Conservation (phyloP, 2,329 filamentous ascomycete species). For the Pseudomassariella vexata region DNA sequence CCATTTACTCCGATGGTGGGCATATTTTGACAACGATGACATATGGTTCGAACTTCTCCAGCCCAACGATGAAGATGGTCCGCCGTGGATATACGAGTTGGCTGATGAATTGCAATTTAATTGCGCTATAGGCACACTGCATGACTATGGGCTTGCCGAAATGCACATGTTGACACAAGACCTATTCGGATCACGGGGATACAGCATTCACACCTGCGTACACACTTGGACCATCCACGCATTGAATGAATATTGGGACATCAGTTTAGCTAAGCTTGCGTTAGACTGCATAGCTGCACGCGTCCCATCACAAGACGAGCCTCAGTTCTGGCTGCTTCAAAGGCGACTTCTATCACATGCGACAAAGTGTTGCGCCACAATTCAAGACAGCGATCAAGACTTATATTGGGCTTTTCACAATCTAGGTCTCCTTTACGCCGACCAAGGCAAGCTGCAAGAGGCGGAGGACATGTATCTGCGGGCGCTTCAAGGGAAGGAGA, state of each 20-base stretch:
- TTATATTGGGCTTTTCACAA: conserved; percentile 8
- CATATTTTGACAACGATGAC: conserved; percentile 12
- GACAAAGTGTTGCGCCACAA: conserved; percentile 1
- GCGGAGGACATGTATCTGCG: conserved; percentile 1
- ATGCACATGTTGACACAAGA: neutral
- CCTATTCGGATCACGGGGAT: conserved; percentile 1
- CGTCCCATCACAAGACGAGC: conserved; percentile 5
- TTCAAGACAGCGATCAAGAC: conserved; percentile 5
- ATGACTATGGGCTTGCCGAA: conserved; percentile 9
- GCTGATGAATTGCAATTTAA: conserved; percentile 7
- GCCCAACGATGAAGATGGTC: neutral
- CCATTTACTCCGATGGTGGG: conserved; percentile 9
- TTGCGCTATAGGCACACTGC: conserved; percentile 5
- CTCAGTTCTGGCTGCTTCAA: conserved; percentile 11
- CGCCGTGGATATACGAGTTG: conserved; percentile 4
- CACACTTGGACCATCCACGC: conserved; percentile 13
- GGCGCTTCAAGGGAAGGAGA: conserved; percentile 1
- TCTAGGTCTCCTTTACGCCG: conserved; percentile 6
- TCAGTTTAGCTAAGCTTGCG: conserved; percentile 6
- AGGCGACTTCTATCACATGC: conserved; percentile 13
- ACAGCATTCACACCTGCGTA: conserved; percentile 21
- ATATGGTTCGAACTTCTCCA: conserved; percentile 11
- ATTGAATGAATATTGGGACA: conserved; percentile 10
- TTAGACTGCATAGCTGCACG: conserved; percentile 11
- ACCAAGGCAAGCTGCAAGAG: conserved; percentile 4